Base-by-base conservation (phyloP, 148 eudicot genomes). In the Euryodendron excelsum region DNA sequence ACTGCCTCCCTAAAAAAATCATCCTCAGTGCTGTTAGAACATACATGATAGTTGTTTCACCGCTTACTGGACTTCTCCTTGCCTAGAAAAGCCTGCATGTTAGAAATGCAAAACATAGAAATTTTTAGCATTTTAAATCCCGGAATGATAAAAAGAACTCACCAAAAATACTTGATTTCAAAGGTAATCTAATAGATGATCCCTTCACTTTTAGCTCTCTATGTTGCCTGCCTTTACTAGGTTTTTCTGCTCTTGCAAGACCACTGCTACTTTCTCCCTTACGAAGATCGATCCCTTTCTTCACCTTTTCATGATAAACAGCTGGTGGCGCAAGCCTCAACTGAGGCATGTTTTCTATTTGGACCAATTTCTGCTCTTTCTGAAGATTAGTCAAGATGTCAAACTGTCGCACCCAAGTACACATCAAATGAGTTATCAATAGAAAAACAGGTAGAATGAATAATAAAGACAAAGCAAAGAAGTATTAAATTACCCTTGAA, bases 271-370 rank as follows among this genome's bases (percentile, higher is more conserved):
- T 90, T 72, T 80, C 88, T 41, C 85, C 88, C 2, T 69, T 59
- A 65, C 80, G 71, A 62, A 80, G 52, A 74, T 81, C 75, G 59
- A 37, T 77, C 65, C 93, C 84, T 85, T 91, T 93, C 90, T 84
- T 90, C 58, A 95, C 87, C 85, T 95, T 95, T 58, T 95, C 99
- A 71, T 95, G 97, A 85, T 95, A 95, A 80, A 93, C 89, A 80
- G 97, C 93, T 28, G 99, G 99, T 13, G 99, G 99, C 59, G 99
- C 97, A 84, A 95, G 96, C 88, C 92, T 91, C 88, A 95, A 68
- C 77, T 80, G 94, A 52, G 96, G 92, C 85, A 86, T 75, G 72
- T 82, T 89, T 74, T 95, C 98, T 45, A 81, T 85, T 77, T 87
- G 90, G 21, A 85, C 79, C 76, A 80, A 58, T 64, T 84, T 86